phyloP scores from a whole-genome alignment of 2,329 filamentous ascomycete species.

The Nemania diffusa region DNA sequence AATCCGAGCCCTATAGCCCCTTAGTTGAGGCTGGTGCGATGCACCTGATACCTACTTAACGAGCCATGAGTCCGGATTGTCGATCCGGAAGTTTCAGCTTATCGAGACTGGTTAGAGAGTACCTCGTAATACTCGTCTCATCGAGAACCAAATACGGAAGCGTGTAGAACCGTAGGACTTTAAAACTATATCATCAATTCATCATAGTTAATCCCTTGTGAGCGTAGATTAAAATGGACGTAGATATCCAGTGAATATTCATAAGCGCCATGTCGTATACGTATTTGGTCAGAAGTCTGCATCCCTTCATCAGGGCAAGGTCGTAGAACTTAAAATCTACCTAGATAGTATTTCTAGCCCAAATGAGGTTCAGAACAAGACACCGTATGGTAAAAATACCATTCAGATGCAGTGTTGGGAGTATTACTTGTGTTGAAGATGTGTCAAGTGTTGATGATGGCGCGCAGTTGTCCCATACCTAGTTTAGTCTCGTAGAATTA shows the following conservation, averaged over 20 bases:
- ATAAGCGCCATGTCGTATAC: conserved; percentile 68
- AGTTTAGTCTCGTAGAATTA: neutral
- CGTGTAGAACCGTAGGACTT: conserved; percentile 46
- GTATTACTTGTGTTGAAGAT: conserved; percentile 33
- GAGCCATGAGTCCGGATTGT: conserved; percentile 50
- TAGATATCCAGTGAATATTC: conserved; percentile 64
- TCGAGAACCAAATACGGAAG: conserved; percentile 49
- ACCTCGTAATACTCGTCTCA: conserved; percentile 41
- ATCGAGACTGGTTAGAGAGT: too few relatives aligned
- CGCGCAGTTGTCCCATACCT: conserved; percentile 18
- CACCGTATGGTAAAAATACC: neutral
- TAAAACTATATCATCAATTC: neutral
- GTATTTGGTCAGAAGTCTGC: conserved; percentile 66
- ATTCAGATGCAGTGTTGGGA: conserved; percentile 9
- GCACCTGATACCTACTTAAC: conserved; percentile 51
- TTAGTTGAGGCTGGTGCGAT: conserved; percentile 49
- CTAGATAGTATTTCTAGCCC: neutral
- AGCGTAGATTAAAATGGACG: conserved; percentile 66
- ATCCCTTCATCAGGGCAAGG: conserved; percentile 19
- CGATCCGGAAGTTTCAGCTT: neutral
- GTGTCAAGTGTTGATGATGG: conserved; percentile 1
- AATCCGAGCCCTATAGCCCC: conserved; percentile 33
- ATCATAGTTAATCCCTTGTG: neutral
- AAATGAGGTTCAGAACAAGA: neutral
- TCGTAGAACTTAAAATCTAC: neutral